Evolutionary conservation across 208 protist species (phyloP).

Genomic region (Acanthamoeba pearcei): DNA sequence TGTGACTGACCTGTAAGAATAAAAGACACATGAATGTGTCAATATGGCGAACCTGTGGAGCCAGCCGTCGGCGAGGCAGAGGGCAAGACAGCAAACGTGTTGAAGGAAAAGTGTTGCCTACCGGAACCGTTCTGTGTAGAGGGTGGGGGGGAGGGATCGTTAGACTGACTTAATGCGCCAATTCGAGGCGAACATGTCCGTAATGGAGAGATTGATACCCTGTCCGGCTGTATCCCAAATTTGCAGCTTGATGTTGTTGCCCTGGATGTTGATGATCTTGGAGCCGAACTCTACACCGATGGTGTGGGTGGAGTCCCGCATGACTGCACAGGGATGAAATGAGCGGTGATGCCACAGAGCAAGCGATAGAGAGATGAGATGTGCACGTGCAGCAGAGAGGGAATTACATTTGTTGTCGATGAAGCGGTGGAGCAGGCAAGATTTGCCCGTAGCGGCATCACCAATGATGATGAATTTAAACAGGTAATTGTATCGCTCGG

Average conservation of each 20-base stretch:
- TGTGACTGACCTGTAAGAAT: slow-evolving; percentile 90
- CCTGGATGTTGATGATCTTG: slow-evolving; percentile 86
- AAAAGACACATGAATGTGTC: not conserved
- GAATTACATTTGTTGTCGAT: slow-evolving; percentile 74
- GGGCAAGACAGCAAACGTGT: too few species aligned
- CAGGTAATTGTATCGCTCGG: slow-evolving; percentile 67
- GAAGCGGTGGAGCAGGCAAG: slow-evolving; percentile 69
- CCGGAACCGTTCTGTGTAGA: slow-evolving; percentile 48
- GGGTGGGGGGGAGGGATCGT: not conserved
- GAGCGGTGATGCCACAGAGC: not conserved
- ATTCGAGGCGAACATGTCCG: not conserved
- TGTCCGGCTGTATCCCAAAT: slow-evolving; percentile 97
- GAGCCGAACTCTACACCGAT: slow-evolving; percentile 98
- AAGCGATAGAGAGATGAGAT: not conserved
- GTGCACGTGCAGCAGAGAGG: not conserved
- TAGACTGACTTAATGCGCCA: not conserved
- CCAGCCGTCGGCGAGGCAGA: not conserved
- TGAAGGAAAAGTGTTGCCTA: not conserved
- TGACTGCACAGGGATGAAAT: slow-evolving; percentile 6
- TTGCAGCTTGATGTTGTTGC: slow-evolving; percentile 96
- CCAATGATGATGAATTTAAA: slow-evolving; percentile 77
- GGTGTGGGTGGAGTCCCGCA: slow-evolving; percentile 91
- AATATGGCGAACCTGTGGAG: not conserved
- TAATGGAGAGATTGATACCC: slow-evolving; percentile 40
- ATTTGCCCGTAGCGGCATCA: slow-evolving; percentile 66